Evolutionary conservation across 164 flowering plant species (phyloP), one percentile per base, ranked within the genome.

Genomic region (Annona squamosa): DNA sequence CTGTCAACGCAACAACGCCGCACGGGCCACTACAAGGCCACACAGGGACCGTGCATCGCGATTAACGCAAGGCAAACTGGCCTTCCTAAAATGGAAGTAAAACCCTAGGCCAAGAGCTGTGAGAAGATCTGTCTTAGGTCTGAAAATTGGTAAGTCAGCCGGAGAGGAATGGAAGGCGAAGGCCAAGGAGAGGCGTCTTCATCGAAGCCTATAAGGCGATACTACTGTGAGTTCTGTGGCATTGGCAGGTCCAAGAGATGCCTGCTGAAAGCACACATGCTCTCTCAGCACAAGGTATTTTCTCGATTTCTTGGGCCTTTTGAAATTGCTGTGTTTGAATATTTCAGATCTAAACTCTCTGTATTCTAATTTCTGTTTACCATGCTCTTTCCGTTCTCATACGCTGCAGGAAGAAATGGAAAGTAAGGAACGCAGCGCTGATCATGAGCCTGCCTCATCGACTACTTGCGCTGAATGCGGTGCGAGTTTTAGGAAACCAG

Each of bases 401-500:
- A 5, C 26, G 46, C 62, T 61, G 1, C 70, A 87, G 89, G 86
- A 82, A 6, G 82, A 85, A 76, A 78, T 80, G 46, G 74, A 78
- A 6, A 71, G 74, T 73, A 43, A 75, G 42, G 69, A 37, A n/a
- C 73, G 4, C 18, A 72, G 63, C 37, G 82, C 47, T 0, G 79
- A 67, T 18, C 78, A 26, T n/a, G 67, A 79, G 70, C 65, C 10
- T 12, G 12, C 3, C 37, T 77, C 77, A 17, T 69, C 79, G 5
- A 81, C 86, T 76, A 83, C 79, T 19, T 94, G 98, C 73, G 83
- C 78, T 19, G 90, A 89, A 61, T 92, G 97, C 71, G 95, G 98
- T 64, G 86, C 81, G 0, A 83, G 78, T 72, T 94, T 94, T 42
- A 75, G 72, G 43, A 94, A 94, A 74, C 97, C 92, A 7, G 97